Conservation (phyloP, 1,139 yeast species). For the Candida smagusa region DNA sequence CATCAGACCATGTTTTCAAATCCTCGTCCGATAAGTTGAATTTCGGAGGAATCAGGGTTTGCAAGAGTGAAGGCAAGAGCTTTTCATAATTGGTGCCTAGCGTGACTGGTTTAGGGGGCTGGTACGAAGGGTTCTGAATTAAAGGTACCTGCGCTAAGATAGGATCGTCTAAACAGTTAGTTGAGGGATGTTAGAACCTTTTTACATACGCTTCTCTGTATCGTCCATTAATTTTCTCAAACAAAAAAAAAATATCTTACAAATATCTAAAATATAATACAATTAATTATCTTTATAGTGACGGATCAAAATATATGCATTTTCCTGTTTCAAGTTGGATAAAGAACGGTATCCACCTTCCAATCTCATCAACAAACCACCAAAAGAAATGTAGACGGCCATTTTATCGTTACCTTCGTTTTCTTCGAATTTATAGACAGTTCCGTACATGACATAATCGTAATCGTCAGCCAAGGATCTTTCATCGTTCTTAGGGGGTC, state of each 20-base stretch:
- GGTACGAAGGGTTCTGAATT: conserved; percentile 51
- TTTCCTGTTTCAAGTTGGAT: conserved; percentile 88
- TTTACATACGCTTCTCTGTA: conserved; percentile 21
- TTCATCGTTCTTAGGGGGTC: conserved; percentile 84
- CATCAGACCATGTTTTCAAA: conserved; percentile 28
- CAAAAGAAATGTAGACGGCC: conserved; percentile 91
- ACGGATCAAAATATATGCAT: conserved; percentile 86
- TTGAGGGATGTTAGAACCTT: neutral
- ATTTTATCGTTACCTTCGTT: conserved; percentile 67
- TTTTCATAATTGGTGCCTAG: conserved; percentile 50
- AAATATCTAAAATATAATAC: neutral
- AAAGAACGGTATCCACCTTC: conserved; percentile 94
- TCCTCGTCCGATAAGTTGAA: conserved; percentile 27
- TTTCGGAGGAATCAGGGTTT: conserved; percentile 40
- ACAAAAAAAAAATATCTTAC: neutral
- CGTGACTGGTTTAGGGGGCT: conserved; percentile 58
- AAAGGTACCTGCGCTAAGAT: conserved; percentile 56
- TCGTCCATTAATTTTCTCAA: conserved; percentile 15
- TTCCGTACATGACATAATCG: conserved; percentile 98
- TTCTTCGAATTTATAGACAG: conserved; percentile 95
- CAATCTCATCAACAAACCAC: conserved; percentile 88
- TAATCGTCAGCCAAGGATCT: conserved; percentile 91
- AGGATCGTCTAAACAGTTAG: conserved; percentile 41
- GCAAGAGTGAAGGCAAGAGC: conserved; percentile 32
- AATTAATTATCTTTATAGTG: conserved; percentile 47